Evolutionary conservation across 768 basidiomycete genomes (phyloP).

Genomic region (Xerocomellus intermedius): DNA sequence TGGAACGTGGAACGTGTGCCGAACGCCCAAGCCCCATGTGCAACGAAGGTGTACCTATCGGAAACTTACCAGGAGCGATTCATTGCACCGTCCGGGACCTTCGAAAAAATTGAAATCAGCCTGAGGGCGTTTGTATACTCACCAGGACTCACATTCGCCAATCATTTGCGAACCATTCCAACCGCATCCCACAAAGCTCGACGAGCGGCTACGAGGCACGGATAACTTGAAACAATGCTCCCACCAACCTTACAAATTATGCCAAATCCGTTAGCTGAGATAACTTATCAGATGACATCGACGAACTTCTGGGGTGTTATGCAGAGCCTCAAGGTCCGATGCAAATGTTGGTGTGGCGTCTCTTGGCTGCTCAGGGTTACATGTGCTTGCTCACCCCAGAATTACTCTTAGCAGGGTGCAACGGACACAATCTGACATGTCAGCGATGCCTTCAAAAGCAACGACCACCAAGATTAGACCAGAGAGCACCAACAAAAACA

Average conservation of each 20-base stretch:
- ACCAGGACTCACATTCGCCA: background rate
- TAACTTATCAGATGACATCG: too few relatives aligned
- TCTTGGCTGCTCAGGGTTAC: background rate
- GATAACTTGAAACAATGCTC: background rate
- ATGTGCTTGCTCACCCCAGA: background rate
- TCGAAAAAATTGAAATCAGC: background rate
- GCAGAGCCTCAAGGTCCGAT: background rate
- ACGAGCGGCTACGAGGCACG: background rate
- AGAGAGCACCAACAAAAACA: background rate
- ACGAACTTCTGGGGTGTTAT: background rate
- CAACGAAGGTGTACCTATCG: too few relatives aligned
- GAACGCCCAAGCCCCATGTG: background rate
- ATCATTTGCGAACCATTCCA: background rate
- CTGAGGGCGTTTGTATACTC: background rate
- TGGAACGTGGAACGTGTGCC: background rate
- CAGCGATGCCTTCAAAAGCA: background rate
- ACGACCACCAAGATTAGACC: background rate
- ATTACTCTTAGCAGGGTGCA: too few relatives aligned
- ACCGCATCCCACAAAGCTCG: background rate
- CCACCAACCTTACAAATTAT: background rate
- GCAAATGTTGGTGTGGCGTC: background rate
- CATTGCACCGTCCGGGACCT: background rate
- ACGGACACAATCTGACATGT: too few relatives aligned
- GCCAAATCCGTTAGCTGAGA: background rate
- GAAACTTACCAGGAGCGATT: background rate